Evolutionary conservation across 495 filamentous ascomycete species (phyloP).

Genomic region (Penicillium bovifimosum): DNA sequence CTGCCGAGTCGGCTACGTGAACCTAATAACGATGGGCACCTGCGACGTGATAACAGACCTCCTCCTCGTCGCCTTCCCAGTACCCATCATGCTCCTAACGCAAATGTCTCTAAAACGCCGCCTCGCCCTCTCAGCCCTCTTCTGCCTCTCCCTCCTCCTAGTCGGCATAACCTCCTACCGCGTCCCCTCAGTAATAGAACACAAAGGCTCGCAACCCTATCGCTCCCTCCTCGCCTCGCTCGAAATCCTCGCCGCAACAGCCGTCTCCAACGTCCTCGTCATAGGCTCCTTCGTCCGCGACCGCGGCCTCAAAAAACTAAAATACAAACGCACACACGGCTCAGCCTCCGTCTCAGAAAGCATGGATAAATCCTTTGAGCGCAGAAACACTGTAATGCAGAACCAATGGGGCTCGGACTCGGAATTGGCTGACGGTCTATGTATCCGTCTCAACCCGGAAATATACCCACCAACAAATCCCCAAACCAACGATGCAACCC

Average conservation of each 20-base stretch:
- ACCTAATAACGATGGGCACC: slow-evolving; percentile 81
- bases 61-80: slow-evolving; percentile 78
- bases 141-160: slow-evolving; percentile 72
- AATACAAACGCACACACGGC: slow-evolving; percentile 55
- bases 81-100: slow-evolving; percentile 74
- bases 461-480: slow-evolving; percentile 37
- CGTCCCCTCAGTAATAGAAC: slow-evolving; percentile 61
- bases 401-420: slow-evolving; percentile 78
- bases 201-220: slow-evolving; percentile 61
- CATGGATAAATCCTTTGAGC: slow-evolving; percentile 44
- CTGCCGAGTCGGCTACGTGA: slow-evolving; percentile 78
- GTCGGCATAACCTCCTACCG: slow-evolving; percentile 73
- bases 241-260: slow-evolving; percentile 71
- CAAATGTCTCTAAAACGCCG: slow-evolving; percentile 62
- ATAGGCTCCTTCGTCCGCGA: slow-evolving; percentile 80
- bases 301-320: slow-evolving; percentile 69
- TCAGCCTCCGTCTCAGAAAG: slow-evolving; percentile 49
- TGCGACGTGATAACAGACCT: slow-evolving; percentile 86
- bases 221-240: slow-evolving; percentile 73
- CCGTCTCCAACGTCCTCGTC: slow-evolving; percentile 70
- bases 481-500: neutral
- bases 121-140: slow-evolving; percentile 65
- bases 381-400: slow-evolving; percentile 47
- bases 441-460: slow-evolving; percentile 58
- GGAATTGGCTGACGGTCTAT: slow-evolving; percentile 67